A percentile compares a stretch with the other conserved stretches of the same genome.
phyloP scores from a whole-genome alignment of 176 grass and related monocot genomes.

The Neostapfia colusana region DNA sequence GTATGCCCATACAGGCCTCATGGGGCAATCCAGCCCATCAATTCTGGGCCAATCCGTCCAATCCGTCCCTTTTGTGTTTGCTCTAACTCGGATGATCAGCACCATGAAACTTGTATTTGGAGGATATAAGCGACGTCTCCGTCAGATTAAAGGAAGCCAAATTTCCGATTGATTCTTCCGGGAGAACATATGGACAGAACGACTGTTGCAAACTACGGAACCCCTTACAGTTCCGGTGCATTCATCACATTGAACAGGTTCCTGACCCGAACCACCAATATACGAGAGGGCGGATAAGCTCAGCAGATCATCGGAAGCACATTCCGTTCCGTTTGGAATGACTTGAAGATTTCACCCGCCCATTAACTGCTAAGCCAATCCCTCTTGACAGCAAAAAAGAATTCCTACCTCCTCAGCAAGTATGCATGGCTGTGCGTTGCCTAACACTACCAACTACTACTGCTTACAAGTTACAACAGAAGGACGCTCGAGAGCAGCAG shows the following conservation, averaged over 20 bases:
- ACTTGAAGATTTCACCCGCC: conserved; percentile 7
- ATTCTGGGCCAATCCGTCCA: too few relatives aligned
- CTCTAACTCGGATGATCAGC: too few relatives aligned
- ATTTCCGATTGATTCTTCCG: background rate
- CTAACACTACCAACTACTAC: background rate
- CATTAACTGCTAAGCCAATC: conserved; percentile 27
- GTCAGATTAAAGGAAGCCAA: background rate
- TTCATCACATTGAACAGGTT: background rate
- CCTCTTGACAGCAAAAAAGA: conserved; percentile 39
- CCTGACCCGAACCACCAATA: background rate
- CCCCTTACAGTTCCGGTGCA: background rate
- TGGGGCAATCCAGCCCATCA: background rate
- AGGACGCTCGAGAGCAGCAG: conserved; percentile 35
- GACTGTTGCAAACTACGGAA: background rate
- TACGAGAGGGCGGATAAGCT: background rate
- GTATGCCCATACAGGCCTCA: background rate
- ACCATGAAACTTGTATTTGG: too few relatives aligned
- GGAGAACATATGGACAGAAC: background rate
- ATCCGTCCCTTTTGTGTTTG: too few relatives aligned
- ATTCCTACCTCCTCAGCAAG: conserved; percentile 25
- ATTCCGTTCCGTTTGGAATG: conserved; percentile 16
- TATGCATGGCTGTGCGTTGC: conserved; percentile 22
- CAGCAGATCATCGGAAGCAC: conserved; percentile 14
- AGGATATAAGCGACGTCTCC: too few relatives aligned
- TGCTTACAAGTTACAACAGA: conserved; percentile 43